Base-by-base conservation (phyloP, 2,329 filamentous ascomycete genomes). In the Tolypocladium inflatum region DNA sequence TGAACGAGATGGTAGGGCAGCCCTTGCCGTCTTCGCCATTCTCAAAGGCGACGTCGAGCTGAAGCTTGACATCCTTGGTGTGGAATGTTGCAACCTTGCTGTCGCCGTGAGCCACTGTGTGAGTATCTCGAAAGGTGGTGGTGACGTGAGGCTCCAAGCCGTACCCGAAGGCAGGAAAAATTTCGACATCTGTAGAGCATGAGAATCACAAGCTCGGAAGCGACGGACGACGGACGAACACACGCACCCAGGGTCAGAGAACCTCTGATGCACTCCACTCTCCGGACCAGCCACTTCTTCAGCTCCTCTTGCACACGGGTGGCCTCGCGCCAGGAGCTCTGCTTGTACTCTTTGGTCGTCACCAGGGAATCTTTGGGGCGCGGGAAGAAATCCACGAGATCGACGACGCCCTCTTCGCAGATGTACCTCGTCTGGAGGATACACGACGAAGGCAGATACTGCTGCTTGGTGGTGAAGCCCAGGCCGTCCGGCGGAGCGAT, bases 371-470 rank as follows among this genome's bases (percentile, higher is more conserved):
- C 82, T 66, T 82, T 85, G 13, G 87, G 86, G 1, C 88, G 80
- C 0, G 88, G 88, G 63, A 91, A 90, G 73, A 90, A 91, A 68
- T 91, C 88, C 19, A 89, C 77, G 37, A 91, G 69, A 57, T 89
- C 87, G 13, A 88, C 82, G 0, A 90, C 88, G 1, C 88, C 89
- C 58, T 88, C 82, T 64, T 91, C 88, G 62, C 87, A 82, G 62
- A 90, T 87, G 69, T 88, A 91, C n/a, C 88, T 80, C 1, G 89
- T 91, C 69, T 90, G 86, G 2, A 91, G 76, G 59, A 91, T 86
- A 65, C 89, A 90, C 54, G 86, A 87, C 11, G 85, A 88, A 0
- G 88, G 87, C 2, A 91, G 78, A 65, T 91, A 91, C 67, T 89
- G 85, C 72, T 91, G 88, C 70, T 91, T 91, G 41, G 84, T 90